A percentile compares a stretch with the other conserved stretches of the same genome.
Conservation (phyloP, 225 moss, liverwort and hornwort genomes). For the Physcomitrellopsis africana region DNA sequence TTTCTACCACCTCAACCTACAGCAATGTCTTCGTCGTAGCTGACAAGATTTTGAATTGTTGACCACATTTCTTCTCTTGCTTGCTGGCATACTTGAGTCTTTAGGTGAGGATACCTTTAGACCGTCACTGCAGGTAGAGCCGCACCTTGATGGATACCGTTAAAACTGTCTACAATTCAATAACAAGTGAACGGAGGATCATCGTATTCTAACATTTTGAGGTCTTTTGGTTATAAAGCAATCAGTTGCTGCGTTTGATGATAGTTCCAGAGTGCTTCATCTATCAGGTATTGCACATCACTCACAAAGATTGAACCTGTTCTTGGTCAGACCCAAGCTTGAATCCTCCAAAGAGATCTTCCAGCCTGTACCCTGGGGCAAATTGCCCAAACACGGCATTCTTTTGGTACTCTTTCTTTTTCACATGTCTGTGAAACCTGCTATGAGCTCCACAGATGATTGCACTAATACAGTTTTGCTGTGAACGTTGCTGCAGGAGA, state of each 20-base stretch:
- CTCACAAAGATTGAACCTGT: not conserved
- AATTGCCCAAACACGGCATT: conserved; percentile 88
- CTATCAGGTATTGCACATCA: conserved; percentile 58
- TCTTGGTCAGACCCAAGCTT: conserved; percentile 24
- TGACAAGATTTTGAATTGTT: not conserved
- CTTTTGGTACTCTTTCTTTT: conserved; percentile 54
- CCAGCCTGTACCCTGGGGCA: conserved; percentile 95
- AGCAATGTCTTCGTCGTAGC: not conserved
- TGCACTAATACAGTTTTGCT: no score
- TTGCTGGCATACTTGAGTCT: not conserved
- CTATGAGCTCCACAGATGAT: no score
- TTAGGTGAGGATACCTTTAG: not conserved
- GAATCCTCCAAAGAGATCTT: conserved; percentile 83
- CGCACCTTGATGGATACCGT: no score
- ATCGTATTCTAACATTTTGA: conserved; percentile 5
- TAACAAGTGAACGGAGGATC: not conserved
- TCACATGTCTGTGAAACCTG: not conserved
- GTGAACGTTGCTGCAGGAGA: no score
- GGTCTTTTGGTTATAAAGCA: conserved; percentile 52
- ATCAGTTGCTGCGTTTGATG: conserved; percentile 65
- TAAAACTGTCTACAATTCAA: not conserved
- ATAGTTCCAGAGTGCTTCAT: conserved; percentile 69
- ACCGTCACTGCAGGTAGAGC: no score
- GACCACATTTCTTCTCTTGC: not conserved
- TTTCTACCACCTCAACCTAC: not conserved